Percentiles rank a stretch among this genome's conserved stretches.
Conservation (phyloP, 352 stramenopile genomes). For the Pythium grandisporangium region DNA sequence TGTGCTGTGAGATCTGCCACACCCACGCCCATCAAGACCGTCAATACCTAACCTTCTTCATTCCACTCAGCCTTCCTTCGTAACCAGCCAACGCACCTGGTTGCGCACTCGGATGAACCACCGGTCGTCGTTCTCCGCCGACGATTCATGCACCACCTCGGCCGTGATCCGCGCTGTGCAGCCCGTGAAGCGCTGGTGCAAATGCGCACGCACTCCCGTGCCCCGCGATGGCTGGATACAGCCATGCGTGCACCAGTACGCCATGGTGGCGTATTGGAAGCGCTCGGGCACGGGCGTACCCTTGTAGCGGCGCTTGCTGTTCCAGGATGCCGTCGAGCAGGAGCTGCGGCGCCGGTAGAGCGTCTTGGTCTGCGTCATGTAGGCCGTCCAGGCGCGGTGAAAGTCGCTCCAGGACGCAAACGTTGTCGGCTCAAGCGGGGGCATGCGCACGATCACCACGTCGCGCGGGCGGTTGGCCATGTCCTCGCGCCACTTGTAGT, state of each 20-base stretch:
- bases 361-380: constrained; percentile 66
- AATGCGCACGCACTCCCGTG: constrained; percentile 60
- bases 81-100: constrained; percentile 43
- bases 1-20: constrained; percentile 57
- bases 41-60: background rate
- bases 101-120: constrained; percentile 77
- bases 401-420: constrained; percentile 66
- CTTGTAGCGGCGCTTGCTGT: constrained; percentile 67
- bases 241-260: constrained; percentile 79
- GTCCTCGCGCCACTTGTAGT: constrained; percentile 71
- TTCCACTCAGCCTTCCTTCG: no score
- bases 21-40: background rate
- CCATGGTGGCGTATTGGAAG: constrained; percentile 79
- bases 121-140: constrained; percentile 21
- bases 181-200: constrained; percentile 74
- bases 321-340: constrained; percentile 63
- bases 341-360: constrained; percentile 68
- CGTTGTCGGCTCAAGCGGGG: constrained; percentile 36
- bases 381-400: constrained; percentile 46
- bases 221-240: constrained; percentile 69
- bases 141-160: constrained; percentile 66
- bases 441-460: constrained; percentile 26
- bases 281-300: constrained; percentile 53
- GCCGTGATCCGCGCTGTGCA: constrained; percentile 64
- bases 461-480: constrained; percentile 46